Percentiles rank a stretch among this genome's conserved stretches.
phyloP scores from a whole-genome alignment of 345 rosid species.

The Luvunga scandens region DNA sequence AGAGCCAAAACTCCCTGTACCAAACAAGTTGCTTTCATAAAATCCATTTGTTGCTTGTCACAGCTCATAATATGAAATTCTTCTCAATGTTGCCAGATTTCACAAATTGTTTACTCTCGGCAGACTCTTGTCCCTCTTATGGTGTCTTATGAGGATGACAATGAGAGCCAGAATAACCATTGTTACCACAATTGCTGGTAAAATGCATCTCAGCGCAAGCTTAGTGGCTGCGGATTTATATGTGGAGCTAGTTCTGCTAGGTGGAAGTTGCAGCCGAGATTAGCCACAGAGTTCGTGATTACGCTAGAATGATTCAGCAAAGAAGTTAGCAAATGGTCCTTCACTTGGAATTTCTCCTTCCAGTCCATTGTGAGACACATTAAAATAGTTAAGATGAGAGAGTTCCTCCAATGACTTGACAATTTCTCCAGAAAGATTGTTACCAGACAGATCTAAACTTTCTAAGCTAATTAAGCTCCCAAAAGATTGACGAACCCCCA shows the following conservation, averaged over 20 bases:
- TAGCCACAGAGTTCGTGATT: slow-evolving; percentile 6
- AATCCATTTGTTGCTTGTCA: not conserved
- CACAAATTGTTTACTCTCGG: not conserved
- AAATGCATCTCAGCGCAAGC: not conserved
- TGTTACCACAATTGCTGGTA: not conserved
- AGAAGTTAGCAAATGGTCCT: not conserved
- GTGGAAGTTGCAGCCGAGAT: not conserved
- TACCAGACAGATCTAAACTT: not conserved
- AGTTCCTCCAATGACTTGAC: not conserved
- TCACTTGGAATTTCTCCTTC: not conserved
- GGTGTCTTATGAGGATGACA: not conserved
- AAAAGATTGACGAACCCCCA: not conserved
- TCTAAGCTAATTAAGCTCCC: not conserved
- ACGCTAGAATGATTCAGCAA: not conserved
- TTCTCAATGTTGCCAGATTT: not conserved
- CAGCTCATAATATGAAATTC: not conserved
- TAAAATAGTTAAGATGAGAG: not conserved
- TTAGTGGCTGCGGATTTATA: not conserved
- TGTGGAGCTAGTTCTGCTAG: not conserved
- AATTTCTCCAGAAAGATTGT: slow-evolving; percentile 1
- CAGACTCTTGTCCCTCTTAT: not conserved
- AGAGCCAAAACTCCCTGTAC: not conserved
- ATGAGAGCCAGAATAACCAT: not conserved
- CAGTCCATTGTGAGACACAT: not conserved
- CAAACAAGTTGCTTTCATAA: not conserved